Evolutionary conservation across 192 early-diverging fungal species (phyloP).

Genomic region (Mortierella alpina): DNA sequence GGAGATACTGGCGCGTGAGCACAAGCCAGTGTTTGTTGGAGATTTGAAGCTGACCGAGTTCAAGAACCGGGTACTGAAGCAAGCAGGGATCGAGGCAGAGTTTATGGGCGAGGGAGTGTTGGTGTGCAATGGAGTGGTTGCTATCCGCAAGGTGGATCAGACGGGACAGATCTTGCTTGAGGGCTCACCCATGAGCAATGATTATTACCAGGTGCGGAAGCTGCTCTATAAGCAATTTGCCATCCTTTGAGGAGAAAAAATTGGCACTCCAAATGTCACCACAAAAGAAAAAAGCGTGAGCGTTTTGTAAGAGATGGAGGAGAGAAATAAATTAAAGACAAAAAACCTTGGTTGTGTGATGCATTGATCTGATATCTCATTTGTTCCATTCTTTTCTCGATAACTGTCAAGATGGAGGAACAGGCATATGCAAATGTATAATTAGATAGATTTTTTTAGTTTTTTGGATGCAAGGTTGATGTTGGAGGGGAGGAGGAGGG

Average conservation of each 20-base stretch:
- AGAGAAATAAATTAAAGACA: too few relatives aligned
- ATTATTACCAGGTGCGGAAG: constrained; percentile 78
- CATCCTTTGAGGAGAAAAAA: constrained; percentile 65
- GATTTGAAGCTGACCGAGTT: constrained; percentile 89
- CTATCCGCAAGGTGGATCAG: constrained; percentile 66
- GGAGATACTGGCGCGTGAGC: constrained; percentile 43
- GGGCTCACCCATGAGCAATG: constrained; percentile 56
- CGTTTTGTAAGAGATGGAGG: too few relatives aligned
- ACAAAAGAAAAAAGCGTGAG: too few relatives aligned
- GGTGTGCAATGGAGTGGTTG: constrained; percentile 84
- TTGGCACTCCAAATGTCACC: background rate
- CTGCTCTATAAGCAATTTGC: constrained; percentile 81
- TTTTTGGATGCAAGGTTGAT: too few relatives aligned
- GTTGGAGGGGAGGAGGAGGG: too few relatives aligned
- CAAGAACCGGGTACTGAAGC: constrained; percentile 69
- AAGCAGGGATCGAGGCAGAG: constrained; percentile 80
- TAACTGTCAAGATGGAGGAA: too few relatives aligned
- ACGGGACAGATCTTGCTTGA: constrained; percentile 36
- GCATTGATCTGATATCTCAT: too few relatives aligned
- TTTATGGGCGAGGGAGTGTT: constrained; percentile 88
- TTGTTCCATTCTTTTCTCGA: too few relatives aligned
- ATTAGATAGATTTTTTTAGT: too few relatives aligned
- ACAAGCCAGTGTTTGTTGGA: constrained; percentile 83
- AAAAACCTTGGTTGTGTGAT: too few relatives aligned
- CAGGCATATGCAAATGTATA: too few relatives aligned